A percentile compares a stretch with the other conserved stretches of the same genome.
phyloP scores from a whole-genome alignment of 306 rosid genomes.

The Cicer chorassanicum region DNA sequence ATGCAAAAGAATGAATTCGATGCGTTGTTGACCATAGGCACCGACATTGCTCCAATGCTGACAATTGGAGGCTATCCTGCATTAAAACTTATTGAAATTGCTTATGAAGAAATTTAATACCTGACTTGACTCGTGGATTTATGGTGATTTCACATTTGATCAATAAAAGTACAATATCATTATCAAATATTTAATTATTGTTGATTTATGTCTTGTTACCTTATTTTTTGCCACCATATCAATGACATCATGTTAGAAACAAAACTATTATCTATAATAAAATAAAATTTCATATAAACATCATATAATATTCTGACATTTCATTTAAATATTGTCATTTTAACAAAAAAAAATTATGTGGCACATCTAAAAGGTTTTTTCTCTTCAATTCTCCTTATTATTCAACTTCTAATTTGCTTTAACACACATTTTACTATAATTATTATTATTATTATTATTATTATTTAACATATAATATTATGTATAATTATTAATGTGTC shows the following conservation, averaged over 20 bases:
- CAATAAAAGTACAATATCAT: neutral
- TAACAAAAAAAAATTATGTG: too few relatives aligned
- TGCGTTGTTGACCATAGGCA: constrained; percentile 53
- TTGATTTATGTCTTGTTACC: neutral
- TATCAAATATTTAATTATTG: neutral
- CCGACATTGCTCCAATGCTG: constrained; percentile 14
- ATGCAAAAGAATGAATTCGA: constrained; percentile 55
- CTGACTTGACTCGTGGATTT: neutral
- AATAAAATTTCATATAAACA: too few relatives aligned
- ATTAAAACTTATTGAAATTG: constrained; percentile 55
- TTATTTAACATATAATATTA: too few relatives aligned
- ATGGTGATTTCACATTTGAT: neutral
- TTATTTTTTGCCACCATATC: neutral
- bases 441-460: too few relatives aligned
- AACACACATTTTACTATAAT: too few relatives aligned
- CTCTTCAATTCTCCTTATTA: too few relatives aligned
- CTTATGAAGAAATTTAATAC: constrained; percentile 43
- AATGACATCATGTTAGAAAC: neutral
- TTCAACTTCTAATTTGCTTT: too few relatives aligned
- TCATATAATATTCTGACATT: too few relatives aligned
- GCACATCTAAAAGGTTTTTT: too few relatives aligned
- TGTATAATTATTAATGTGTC: too few relatives aligned
- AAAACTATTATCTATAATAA: too few relatives aligned
- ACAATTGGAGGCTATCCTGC: constrained; percentile 65
- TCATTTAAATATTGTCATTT: too few relatives aligned